Evolutionary conservation across 148 eudicot genomes (phyloP), one percentile per base, ranked within the genome.

Genomic region (Mesembryanthemum crystallinum): DNA sequence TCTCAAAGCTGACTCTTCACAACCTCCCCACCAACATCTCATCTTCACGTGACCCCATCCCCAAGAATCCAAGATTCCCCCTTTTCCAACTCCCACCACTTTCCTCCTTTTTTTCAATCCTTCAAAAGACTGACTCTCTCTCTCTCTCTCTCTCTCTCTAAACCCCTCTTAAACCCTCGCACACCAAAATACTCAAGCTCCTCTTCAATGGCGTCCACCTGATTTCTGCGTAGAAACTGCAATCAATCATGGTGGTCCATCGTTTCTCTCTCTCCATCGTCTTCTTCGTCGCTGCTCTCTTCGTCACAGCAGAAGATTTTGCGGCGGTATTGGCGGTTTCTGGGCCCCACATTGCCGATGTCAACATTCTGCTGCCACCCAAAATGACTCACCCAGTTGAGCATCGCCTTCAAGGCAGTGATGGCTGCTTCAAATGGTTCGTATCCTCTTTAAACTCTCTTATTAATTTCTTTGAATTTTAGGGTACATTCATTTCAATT

Each of bases 391-490:
- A 88, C 78, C 89, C 92, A 8, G 96, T 93, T 47, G 92, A 93
- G 85, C 89, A 89, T 51, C 85, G 92, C 23, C 94, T 93, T 39
- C 98, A 87, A 75, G 98, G 86, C 18, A 84, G 80, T 75, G 96
- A 89, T 77, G 98, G 96, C 62, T 93, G 98, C 89, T 93, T 93
- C 83, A 89, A 88, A 80, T 93, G 98, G 98, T 91, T 67, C 29
- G 73, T 57, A 6, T 32, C 5, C n/a, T 27, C 3, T 30, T 64
- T 3, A 18, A 24, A 47, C 25, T 65, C 54, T 13, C 51, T 49
- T 14, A 24, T 24, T 42, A 39, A 24, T 5, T 45, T 51, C 14
- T 64, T 59, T 35, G 39, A 35, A 6, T 6, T 35, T 35, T 6
- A 6, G 39, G 6, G 6, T 35, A 35, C 39, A 6, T 2, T 35